Conservation (phyloP, 345 rosid species). For the Trapa incisa region DNA sequence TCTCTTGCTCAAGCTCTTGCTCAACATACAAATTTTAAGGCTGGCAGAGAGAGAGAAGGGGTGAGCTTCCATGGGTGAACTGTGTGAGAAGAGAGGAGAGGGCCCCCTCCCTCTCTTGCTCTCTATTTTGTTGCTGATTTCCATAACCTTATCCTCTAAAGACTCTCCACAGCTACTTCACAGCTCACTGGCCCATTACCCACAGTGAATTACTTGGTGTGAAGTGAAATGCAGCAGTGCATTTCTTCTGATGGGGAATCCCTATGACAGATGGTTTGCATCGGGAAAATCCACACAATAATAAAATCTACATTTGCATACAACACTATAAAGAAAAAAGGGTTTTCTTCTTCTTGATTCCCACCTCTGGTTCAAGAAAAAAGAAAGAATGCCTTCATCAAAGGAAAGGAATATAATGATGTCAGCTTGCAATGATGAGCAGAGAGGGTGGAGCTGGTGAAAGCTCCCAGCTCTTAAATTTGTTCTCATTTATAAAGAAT, state of each 20-base stretch:
- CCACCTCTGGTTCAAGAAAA: too few species aligned
- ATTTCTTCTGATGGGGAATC: not conserved
- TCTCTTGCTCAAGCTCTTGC: too few species aligned
- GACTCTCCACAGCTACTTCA: conserved; percentile 7
- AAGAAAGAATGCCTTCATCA: too few species aligned
- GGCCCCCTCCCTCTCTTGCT: not conserved
- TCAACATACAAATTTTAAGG: not conserved
- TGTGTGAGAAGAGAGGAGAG: conserved; percentile 16
- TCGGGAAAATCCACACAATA: not conserved
- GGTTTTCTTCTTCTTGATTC: too few species aligned
- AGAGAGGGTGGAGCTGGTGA: too few species aligned
- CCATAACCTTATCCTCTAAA: conserved; percentile 36
- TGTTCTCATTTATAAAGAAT: too few species aligned
- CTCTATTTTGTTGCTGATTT: conserved; percentile 31
- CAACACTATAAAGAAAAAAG: too few species aligned
- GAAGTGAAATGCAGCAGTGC: not conserved
- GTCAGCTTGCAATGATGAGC: too few species aligned
- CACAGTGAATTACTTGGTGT: conserved; percentile 12
- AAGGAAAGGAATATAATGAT: too few species aligned
- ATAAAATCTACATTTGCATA: too few species aligned
- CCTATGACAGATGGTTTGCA: not conserved
- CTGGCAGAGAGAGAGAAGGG: not conserved
- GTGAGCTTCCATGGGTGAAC: conserved; percentile 19
- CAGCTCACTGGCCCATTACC: conserved; percentile 11
- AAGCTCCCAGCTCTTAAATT: too few species aligned